phyloP scores from a whole-genome alignment of 257 asterid species.

The Solanum boliviense region DNA sequence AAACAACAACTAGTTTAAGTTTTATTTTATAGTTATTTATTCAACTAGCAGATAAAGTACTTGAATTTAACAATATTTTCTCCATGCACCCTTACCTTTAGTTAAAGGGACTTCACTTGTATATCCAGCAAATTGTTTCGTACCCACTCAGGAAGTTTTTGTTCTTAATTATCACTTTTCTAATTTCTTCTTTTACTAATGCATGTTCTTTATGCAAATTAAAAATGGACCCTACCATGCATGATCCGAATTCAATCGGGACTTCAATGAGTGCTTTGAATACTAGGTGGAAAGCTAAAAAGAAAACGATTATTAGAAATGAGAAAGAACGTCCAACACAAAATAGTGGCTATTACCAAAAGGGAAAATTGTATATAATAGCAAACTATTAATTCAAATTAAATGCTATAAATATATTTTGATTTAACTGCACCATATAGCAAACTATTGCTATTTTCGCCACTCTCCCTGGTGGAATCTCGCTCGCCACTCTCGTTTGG shows the following conservation, averaged over 20 bases:
- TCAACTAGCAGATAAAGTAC: background rate
- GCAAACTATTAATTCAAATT: too few species aligned
- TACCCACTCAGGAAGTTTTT: background rate
- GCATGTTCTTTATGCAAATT: background rate
- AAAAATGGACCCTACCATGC: rapidly evolving
- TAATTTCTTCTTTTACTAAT: background rate
- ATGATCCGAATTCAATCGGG: rapidly evolving
- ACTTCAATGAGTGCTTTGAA: rapidly evolving
- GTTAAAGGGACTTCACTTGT: background rate
- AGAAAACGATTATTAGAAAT: too few species aligned
- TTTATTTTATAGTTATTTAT: background rate
- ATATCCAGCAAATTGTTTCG: background rate
- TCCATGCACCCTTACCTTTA: background rate
- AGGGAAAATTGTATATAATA: too few species aligned
- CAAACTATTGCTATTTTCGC: too few species aligned
- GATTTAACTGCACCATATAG: too few species aligned
- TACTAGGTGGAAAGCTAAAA: background rate
- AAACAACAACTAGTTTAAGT: background rate
- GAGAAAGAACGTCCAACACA: background rate
- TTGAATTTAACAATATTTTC: background rate
- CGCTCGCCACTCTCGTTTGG: too few species aligned
- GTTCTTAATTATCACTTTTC: background rate
- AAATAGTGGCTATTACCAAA: background rate
- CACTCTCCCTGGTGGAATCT: too few species aligned
- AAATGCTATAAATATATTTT: too few species aligned